Base-by-base conservation (phyloP, 805 yeast species). In the Kodamaea sagamina region DNA sequence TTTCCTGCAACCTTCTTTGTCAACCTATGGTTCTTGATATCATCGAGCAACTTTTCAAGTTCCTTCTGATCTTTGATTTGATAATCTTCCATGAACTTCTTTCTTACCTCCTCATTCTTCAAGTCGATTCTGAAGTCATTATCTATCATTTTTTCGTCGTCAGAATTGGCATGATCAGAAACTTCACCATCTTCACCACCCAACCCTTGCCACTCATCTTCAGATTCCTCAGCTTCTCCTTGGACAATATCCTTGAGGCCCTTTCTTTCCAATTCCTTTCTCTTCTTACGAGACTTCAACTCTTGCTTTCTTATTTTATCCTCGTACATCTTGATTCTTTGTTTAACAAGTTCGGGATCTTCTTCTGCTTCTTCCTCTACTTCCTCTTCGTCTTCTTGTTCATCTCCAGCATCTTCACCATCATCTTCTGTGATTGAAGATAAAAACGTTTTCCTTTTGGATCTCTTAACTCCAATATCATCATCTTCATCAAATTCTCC, bases 221-320 rank as follows among this genome's bases (percentile, higher is more conserved):
- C 95, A 27, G 93, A 85, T 66, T 87, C 95, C 52, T 79, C 89
- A 34, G 95, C 95, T 67, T 86, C 93, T 38, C 84, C 82, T 54
- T 87, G 92, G 58, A 86, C 70, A 42, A 87, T 74, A 18, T 77
- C 71, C 41, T 72, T 72, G 13, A 81, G 51, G 2, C 90, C 90
- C 44, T 65, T 72, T 21, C 75, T 66, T 48, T 77, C 84, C 69
- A 83, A 62, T 47, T 80, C 86, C 48, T 66, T 75, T 40, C 77
- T 63, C 40, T 59, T 53, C 43, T 56, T 59, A 15, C 70, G 56
- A 2, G 53, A 46, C 41, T 57, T 57, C 32, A 71, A 57, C 46
- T 71, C 76, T 43, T 59, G 53, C 12, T 58, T 53, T 38, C 66
- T 53, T 45, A 63, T 65, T 57, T 52, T 67, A 47, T 56, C 72